phyloP scores from a whole-genome alignment of 805 yeast genomes.

The Yamadazyma ubonensis region DNA sequence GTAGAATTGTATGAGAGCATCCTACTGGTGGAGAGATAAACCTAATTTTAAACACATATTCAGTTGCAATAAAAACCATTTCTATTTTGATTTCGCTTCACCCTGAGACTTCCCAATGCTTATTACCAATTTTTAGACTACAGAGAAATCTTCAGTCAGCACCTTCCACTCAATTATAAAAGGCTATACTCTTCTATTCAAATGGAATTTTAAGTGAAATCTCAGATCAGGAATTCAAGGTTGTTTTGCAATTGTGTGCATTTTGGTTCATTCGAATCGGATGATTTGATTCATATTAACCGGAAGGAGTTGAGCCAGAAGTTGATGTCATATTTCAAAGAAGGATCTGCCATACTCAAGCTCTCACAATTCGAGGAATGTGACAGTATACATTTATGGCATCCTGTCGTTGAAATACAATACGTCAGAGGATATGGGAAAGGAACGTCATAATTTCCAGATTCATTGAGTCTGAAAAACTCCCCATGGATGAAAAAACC shows the following conservation, averaged over 20 bases:
- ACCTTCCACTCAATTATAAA: background rate
- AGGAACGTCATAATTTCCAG: constrained; percentile 4
- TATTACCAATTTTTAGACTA: background rate
- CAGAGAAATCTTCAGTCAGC: background rate
- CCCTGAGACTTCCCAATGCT: too few species aligned
- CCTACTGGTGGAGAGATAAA: too few species aligned
- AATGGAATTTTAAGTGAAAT: too few species aligned
- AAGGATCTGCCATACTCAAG: background rate
- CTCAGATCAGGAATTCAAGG: too few species aligned
- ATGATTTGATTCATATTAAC: too few species aligned
- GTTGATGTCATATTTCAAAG: background rate
- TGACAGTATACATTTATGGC: background rate
- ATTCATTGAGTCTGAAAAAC: background rate
- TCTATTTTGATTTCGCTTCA: too few species aligned
- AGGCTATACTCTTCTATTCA: too few species aligned
- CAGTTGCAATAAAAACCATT: too few species aligned
- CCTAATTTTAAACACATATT: too few species aligned
- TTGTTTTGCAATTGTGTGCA: too few species aligned
- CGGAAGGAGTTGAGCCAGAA: constrained; percentile 1
- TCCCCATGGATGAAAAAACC: background rate
- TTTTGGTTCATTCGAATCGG: too few species aligned
- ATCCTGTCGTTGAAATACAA: background rate
- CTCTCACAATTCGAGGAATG: background rate
- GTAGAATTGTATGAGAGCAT: too few species aligned
- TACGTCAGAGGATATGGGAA: background rate